Evolutionary conservation across 1,284 basidiomycete genomes (phyloP).

Genomic region (Rhodotorula sp.): DNA sequence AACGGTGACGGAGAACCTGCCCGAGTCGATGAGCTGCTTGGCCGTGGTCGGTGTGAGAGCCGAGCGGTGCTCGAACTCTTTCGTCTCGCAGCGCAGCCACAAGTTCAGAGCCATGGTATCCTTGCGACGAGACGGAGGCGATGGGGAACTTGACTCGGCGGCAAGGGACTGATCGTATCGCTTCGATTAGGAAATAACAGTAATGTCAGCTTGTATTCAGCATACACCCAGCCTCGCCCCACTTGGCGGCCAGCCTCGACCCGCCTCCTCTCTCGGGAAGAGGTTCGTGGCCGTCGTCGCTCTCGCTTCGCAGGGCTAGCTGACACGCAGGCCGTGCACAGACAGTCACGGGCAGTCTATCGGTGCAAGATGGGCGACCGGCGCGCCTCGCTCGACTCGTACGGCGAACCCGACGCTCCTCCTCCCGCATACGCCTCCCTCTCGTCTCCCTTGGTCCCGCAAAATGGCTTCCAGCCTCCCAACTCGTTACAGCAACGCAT

Average conservation of each 20-base stretch:
- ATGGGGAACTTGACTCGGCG: background rate
- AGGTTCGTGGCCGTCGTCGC: background rate
- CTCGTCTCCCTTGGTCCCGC: background rate
- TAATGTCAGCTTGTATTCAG: too few species aligned
- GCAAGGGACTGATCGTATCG: too few species aligned
- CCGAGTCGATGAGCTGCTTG: conserved; percentile 82
- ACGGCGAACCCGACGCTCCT: background rate
- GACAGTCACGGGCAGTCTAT: background rate
- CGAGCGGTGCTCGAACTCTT: conserved; percentile 86
- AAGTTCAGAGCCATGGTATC: background rate
- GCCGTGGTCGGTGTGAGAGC: conserved; percentile 92
- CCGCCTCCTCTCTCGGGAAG: background rate
- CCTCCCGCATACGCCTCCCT: conserved; percentile 8
- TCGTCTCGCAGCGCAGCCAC: conserved; percentile 83
- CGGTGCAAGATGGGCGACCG: background rate
- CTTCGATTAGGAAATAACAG: too few species aligned
- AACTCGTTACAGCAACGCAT: too few species aligned
- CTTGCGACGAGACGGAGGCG: fast-evolving
- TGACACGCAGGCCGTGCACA: background rate
- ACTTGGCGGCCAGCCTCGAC: background rate
- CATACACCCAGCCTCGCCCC: too few species aligned
- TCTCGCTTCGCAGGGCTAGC: background rate
- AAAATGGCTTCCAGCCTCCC: background rate
- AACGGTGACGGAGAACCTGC: conserved; percentile 80
- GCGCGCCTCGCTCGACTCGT: background rate